A percentile compares a stretch with the other conserved stretches of the same genome.
Conservation (phyloP, 1,284 basidiomycete genomes). For the Hymenochaete sp. region DNA sequence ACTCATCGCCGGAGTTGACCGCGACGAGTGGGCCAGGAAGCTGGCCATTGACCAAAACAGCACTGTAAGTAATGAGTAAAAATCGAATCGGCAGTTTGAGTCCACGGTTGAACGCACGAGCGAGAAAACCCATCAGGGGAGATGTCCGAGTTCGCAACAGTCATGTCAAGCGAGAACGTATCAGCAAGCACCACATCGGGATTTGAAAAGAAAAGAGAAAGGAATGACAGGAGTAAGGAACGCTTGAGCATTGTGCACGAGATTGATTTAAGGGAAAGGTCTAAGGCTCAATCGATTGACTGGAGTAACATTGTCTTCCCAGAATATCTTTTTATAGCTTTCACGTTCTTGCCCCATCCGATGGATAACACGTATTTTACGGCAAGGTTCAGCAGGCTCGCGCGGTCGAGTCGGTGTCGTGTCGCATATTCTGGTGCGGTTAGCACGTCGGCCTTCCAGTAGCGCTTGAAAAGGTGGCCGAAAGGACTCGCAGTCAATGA, state of each 20-base stretch:
- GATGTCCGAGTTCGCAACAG: slow-evolving; percentile 17
- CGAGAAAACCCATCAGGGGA: slow-evolving; percentile 27
- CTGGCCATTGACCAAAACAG: slow-evolving; percentile 18
- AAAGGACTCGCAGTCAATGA: too few relatives aligned
- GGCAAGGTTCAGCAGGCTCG: too few relatives aligned
- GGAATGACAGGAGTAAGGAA: slow-evolving; percentile 2
- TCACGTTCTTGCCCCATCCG: too few relatives aligned
- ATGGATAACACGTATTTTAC: too few relatives aligned
- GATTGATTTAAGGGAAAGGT: neutral
- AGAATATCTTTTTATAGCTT: too few relatives aligned
- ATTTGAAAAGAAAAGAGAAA: slow-evolving; percentile 2
- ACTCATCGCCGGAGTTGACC: slow-evolving; percentile 19
- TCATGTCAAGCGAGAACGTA: slow-evolving; percentile 14
- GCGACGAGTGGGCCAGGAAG: slow-evolving; percentile 21
- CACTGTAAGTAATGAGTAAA: slow-evolving; percentile 3
- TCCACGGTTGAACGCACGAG: slow-evolving; percentile 21
- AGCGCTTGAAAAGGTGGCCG: too few relatives aligned
- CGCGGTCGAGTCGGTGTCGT: too few relatives aligned
- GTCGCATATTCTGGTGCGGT: too few relatives aligned
- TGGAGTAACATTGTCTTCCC: neutral
- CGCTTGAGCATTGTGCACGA: slow-evolving; percentile 1
- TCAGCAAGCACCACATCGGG: slow-evolving; percentile 4
- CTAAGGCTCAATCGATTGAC: neutral
- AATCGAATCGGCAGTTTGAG: neutral
- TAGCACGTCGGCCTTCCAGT: too few relatives aligned